A percentile compares a stretch with the other conserved stretches of the same genome.
Evolutionary conservation across 805 yeast genomes (phyloP).

Genomic region (Starmerella vitae): DNA sequence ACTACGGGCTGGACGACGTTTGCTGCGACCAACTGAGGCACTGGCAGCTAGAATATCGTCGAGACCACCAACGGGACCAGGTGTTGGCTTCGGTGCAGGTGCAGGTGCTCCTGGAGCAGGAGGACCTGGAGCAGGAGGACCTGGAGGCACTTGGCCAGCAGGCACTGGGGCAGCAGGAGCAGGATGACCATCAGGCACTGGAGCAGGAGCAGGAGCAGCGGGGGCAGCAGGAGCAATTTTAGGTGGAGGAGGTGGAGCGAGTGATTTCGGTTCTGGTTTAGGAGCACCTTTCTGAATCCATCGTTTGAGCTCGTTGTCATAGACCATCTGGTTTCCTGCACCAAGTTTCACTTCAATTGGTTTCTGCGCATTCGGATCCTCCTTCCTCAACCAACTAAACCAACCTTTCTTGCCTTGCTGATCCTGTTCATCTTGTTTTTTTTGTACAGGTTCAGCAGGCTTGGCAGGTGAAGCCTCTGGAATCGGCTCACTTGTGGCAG

Average conservation of each 20-base stretch:
- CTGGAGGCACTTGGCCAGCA: slow-evolving; percentile 9
- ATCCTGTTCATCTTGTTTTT: slow-evolving; percentile 16
- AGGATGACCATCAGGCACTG: neutral
- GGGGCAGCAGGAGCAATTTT: slow-evolving; percentile 11
- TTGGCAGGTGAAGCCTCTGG: neutral
- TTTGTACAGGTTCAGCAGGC: neutral
- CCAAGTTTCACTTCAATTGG: slow-evolving; percentile 80
- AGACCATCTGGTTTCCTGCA: slow-evolving; percentile 46
- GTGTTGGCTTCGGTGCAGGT: slow-evolving; percentile 1
- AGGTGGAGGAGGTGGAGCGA: slow-evolving; percentile 49
- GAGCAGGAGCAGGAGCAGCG: neutral
- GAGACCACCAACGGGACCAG: slow-evolving; percentile 27
- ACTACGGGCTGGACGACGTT: slow-evolving; percentile 1
- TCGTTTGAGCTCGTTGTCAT: slow-evolving; percentile 69
- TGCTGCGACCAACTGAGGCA: slow-evolving; percentile 2
- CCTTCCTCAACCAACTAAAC: slow-evolving; percentile 49
- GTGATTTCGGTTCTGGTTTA: slow-evolving; percentile 28
- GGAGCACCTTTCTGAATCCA: slow-evolving; percentile 69
- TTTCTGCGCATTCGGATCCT: slow-evolving; percentile 45
- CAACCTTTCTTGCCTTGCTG: slow-evolving; percentile 29
- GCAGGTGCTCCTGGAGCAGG: slow-evolving; percentile 1
- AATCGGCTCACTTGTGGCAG: no score
- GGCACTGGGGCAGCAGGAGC: slow-evolving; percentile 8
- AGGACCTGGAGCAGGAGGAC: slow-evolving; percentile 1
- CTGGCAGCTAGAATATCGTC: slow-evolving; percentile 33